Conservation (phyloP, 768 basidiomycete species). For the Hygrophorus russula region DNA sequence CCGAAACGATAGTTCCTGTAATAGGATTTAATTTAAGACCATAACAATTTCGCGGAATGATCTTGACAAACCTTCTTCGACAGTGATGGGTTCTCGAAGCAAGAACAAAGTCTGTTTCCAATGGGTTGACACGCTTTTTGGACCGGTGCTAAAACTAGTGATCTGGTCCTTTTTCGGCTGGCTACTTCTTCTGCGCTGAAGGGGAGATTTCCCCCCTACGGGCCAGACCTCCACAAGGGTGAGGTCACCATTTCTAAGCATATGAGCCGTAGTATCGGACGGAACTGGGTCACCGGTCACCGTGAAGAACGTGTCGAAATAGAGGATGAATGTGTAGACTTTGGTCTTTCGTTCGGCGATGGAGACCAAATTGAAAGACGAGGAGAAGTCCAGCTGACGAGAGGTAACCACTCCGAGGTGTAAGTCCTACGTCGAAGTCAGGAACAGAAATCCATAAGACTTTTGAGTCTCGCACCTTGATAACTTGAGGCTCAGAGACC, state of each 20-base stretch:
- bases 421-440: constrained; percentile 50
- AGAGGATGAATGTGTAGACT: constrained; percentile 73
- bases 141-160: constrained; percentile 86
- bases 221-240: constrained; percentile 76
- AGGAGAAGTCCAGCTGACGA: constrained; percentile 69
- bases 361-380: constrained; percentile 67
- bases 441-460: background rate
- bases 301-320: constrained; percentile 94
- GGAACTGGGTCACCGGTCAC: constrained; percentile 39
- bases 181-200: constrained; percentile 47
- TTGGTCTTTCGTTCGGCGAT: constrained; percentile 49
- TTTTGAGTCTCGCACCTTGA: constrained; percentile 44
- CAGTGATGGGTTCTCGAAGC: constrained; percentile 65
- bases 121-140: constrained; percentile 78
- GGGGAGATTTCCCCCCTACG: constrained; percentile 53
- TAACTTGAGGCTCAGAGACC: constrained; percentile 45
- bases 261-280: constrained; percentile 38
- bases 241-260: constrained; percentile 46
- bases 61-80: constrained; percentile 53
- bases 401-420: constrained; percentile 51
- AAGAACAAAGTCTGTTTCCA: constrained; percentile 96
- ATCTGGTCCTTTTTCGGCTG: constrained; percentile 30
- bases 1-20: constrained; percentile 61
- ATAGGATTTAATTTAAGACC: background rate
- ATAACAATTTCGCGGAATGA: background rate